Conservation (phyloP, 192 early-diverging fungal genomes). For the Coemansia erecta region DNA sequence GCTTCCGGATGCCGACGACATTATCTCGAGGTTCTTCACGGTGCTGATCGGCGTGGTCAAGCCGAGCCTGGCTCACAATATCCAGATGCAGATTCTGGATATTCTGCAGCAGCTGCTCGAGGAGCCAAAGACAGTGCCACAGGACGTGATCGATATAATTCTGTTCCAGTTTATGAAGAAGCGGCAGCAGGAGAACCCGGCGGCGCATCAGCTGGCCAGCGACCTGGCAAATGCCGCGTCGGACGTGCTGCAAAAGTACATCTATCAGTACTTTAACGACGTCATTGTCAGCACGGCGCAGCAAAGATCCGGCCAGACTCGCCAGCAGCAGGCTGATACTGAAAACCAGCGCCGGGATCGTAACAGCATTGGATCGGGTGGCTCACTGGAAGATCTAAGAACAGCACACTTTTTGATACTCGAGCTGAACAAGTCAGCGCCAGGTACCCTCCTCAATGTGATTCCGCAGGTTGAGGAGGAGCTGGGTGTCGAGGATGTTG, state of each 20-base stretch:
- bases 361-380: conserved; percentile 46
- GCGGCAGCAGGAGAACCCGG: conserved; percentile 64
- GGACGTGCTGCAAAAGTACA: conserved; percentile 84
- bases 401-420: conserved; percentile 77
- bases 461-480: conserved; percentile 95
- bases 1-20: conserved; percentile 71
- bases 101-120: conserved; percentile 81
- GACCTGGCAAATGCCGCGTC: conserved; percentile 74
- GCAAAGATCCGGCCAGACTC: conserved; percentile 23
- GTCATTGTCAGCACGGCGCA: conserved; percentile 64
- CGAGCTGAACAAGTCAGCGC: conserved; percentile 73
- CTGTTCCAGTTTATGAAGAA: conserved; percentile 72
- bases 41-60: conserved; percentile 70
- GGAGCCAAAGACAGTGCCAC: conserved; percentile 65
- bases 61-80: conserved; percentile 69
- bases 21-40: conserved; percentile 70
- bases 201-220: conserved; percentile 73
- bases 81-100: conserved; percentile 75
- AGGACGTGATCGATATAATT: conserved; percentile 85
- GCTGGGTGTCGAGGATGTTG: conserved; percentile 71
- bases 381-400: conserved; percentile 55
- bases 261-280: conserved; percentile 92
- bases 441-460: conserved; percentile 80
- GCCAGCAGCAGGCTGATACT: conserved; percentile 11
- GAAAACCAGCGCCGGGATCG: conserved; percentile 20